Percentiles rank a stretch among this genome's conserved stretches.
phyloP scores from a whole-genome alignment of 805 yeast genomes.

The Cyberlindnera samutprakarnensis region DNA sequence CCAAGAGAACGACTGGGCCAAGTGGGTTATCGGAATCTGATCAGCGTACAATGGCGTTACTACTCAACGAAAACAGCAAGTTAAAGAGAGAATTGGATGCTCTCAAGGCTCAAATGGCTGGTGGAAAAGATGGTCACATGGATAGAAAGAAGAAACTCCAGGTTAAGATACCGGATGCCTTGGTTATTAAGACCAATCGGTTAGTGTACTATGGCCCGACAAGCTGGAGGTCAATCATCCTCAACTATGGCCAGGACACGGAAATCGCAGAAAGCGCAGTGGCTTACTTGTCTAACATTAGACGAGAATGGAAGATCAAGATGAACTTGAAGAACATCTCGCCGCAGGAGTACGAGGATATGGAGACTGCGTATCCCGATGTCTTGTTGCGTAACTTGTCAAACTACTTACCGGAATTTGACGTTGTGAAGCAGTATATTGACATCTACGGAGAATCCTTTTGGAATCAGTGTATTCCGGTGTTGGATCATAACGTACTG shows the following conservation, averaged over 20 bases:
- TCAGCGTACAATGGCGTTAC: too few species aligned
- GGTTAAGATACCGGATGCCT: too few species aligned
- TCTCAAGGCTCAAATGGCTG: too few species aligned
- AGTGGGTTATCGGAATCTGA: too few species aligned
- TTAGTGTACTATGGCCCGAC: slow-evolving; percentile 15
- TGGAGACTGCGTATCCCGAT: slow-evolving; percentile 6
- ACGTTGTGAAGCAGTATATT: slow-evolving; percentile 10
- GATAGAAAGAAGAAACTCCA: too few species aligned
- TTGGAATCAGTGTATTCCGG: slow-evolving; percentile 10
- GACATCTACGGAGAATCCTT: slow-evolving; percentile 12
- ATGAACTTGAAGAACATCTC: slow-evolving; percentile 7
- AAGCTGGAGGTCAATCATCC: slow-evolving; percentile 15
- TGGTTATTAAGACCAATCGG: slow-evolving; percentile 4
- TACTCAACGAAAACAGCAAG: too few species aligned
- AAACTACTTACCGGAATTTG: slow-evolving; percentile 16
- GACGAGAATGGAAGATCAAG: slow-evolving; percentile 17
- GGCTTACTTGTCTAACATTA: slow-evolving; percentile 10
- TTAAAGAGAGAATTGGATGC: too few species aligned
- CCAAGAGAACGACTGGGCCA: too few species aligned
- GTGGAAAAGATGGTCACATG: too few species aligned
- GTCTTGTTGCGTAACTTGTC: slow-evolving; percentile 9
- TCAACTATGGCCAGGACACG: slow-evolving; percentile 1
- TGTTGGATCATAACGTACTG: slow-evolving; percentile 10
- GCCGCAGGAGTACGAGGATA: slow-evolving; percentile 5
- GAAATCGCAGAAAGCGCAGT: slow-evolving; percentile 10